Base-by-base conservation (phyloP, 1,139 yeast genomes). In the Lizanozyma gosingica region DNA sequence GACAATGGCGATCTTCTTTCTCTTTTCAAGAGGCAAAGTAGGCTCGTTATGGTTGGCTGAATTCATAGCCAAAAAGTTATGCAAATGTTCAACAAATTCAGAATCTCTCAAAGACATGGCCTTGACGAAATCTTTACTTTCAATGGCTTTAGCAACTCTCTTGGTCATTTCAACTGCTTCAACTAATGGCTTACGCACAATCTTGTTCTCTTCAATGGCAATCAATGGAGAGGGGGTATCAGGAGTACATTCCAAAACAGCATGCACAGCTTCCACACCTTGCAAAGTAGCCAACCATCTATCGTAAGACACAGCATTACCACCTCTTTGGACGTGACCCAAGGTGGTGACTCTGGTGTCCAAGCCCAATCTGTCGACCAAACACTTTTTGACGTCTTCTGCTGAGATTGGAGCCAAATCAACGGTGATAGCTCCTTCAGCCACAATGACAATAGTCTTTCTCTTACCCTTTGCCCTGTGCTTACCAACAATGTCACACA, bases 291-390 rank as follows among this genome's bases (percentile, higher is more conserved):
- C 92, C 54, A 83, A 62, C 54, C 77, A 63, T 56, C 94, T 68
- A 58, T 83, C 94, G 49, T 74, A 83, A 1, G 90, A 88, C 40
- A 83, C 90, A 9, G 94, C 92, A 36, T 85, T 75, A 52, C 94
- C 94, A 63, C 94, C 94, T 63, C 94, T 72, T 65, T 83, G 94
- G 36, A 83, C 94, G 54, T 83, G 94, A 37, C 94, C 94, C 55
- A 83, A 68, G 14, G 83, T 80, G 37, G 94, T 83, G 49, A 83
- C 77, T 61, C 90, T 73, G 4, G 94, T 83, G 58, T 83, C 94
- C 43, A 83, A 65, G 14, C 87, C 87, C 45, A 83, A 62, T 40
- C 55, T 54, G 32, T 80, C 81, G 15, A 82, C 84, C 48, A 83
- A 65, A 6, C 78, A 88, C 38, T 78, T 73, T 54, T 79, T 80